A percentile compares a stretch with the other conserved stretches of the same genome.
Conservation (phyloP, 2,329 filamentous ascomycete genomes). For the Sporothrix pseudoabietina region DNA sequence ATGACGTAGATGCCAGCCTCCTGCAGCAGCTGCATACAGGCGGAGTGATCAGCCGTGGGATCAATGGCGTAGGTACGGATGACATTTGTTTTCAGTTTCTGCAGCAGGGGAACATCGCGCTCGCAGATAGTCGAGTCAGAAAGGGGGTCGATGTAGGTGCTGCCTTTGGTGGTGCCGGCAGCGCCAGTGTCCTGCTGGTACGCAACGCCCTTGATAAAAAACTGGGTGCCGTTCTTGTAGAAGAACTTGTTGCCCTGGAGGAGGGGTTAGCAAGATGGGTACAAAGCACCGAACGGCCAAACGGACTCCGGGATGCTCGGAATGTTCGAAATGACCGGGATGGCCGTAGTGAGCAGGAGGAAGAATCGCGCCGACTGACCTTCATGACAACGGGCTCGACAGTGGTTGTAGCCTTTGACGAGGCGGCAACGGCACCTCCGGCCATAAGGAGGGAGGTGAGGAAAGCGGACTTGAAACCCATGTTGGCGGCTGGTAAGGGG, state of each 20-base stretch:
- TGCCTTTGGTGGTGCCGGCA: slow-evolving; percentile 53
- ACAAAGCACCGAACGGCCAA: slow-evolving; percentile 4
- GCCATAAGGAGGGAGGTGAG: slow-evolving; percentile 41
- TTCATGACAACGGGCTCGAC: slow-evolving; percentile 69
- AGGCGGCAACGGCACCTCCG: slow-evolving; percentile 44
- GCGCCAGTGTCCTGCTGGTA: slow-evolving; percentile 81
- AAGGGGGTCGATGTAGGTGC: slow-evolving; percentile 79
- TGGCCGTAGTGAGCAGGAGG: background rate
- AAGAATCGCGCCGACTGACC: slow-evolving; percentile 46
- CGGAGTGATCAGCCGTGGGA: slow-evolving; percentile 73
- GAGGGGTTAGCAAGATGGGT: background rate
- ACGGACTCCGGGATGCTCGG: background rate
- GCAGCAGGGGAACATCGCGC: slow-evolving; percentile 82
- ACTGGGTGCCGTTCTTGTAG: slow-evolving; percentile 69
- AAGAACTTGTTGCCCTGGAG: slow-evolving; percentile 63
- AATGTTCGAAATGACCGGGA: too few relatives aligned
- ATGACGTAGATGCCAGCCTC: slow-evolving; percentile 93
- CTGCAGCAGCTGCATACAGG: slow-evolving; percentile 81
- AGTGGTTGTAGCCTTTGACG: slow-evolving; percentile 33
- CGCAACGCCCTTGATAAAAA: slow-evolving; percentile 88
- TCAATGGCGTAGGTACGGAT: slow-evolving; percentile 96
- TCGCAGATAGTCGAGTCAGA: slow-evolving; percentile 70
- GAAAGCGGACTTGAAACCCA: slow-evolving; percentile 43
- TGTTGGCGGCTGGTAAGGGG: slow-evolving; percentile 26
- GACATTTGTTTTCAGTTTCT: slow-evolving; percentile 80